Conservation (phyloP, 2,329 filamentous ascomycete genomes). For the Diaporthe caulivora region DNA sequence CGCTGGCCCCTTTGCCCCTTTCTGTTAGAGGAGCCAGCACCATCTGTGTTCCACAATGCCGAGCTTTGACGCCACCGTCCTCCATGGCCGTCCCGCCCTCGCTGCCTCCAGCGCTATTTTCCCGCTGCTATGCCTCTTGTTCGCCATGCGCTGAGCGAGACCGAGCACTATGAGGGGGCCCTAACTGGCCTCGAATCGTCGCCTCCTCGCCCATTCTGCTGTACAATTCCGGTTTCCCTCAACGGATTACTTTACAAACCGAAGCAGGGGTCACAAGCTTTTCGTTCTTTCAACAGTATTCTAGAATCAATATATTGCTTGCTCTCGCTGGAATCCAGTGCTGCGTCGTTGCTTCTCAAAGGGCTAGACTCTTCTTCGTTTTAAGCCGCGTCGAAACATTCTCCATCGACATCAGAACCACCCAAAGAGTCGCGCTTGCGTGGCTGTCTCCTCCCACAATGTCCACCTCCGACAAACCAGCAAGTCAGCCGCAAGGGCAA, state of each 20-base stretch:
- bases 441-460: constrained; percentile 10
- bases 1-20: constrained; percentile 18
- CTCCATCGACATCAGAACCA: constrained; percentile 1
- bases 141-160: constrained; percentile 30
- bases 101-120: constrained; percentile 25
- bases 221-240: constrained; percentile 21
- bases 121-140: constrained; percentile 14
- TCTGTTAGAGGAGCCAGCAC: constrained; percentile 19
- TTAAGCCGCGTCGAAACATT: constrained; percentile 5
- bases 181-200: constrained; percentile 27
- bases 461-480: constrained; percentile 26
- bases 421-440: not conserved
- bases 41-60: constrained; percentile 23
- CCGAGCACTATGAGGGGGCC: constrained; percentile 32
- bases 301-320: constrained; percentile 32
- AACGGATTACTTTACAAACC: constrained; percentile 17
- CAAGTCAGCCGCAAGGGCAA: constrained; percentile 27
- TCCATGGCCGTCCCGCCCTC: constrained; percentile 5
- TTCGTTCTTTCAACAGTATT: constrained; percentile 11
- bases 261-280: constrained; percentile 11
- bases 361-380: not conserved
- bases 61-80: constrained; percentile 23
- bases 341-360: not conserved
- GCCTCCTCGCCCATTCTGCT: constrained; percentile 21
- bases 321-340: constrained; percentile 13